Conservation (phyloP, 345 rosid species). For the Erodium maritimum region DNA sequence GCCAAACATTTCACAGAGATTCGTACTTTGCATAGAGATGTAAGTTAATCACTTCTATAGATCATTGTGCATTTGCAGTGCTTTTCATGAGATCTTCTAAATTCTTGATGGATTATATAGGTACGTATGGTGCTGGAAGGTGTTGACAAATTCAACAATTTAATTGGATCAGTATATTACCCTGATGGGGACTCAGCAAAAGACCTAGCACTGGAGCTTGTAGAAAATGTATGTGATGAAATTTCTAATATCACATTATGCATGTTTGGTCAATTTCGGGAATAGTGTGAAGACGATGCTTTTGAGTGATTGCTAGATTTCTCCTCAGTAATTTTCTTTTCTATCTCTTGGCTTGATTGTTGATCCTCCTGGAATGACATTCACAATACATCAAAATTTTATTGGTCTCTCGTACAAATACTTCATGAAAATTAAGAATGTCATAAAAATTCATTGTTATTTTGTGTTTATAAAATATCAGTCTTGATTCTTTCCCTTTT, state of each 20-base stretch:
- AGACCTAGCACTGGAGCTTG: conserved; percentile 86
- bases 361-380: neutral
- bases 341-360: too few species aligned
- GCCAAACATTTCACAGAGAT: conserved; percentile 88
- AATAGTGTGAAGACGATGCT: too few species aligned
- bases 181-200: conserved; percentile 73
- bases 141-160: conserved; percentile 80
- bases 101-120: conserved; percentile 27
- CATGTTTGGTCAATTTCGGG: too few species aligned
- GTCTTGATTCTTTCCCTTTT: too few species aligned
- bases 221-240: conserved; percentile 54
- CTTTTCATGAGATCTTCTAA: conserved; percentile 14
- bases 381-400: too few species aligned
- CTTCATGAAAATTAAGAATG: too few species aligned
- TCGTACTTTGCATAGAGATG: conserved; percentile 80
- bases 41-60: conserved; percentile 21
- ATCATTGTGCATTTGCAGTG: conserved; percentile 4
- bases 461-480: too few species aligned
- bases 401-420: too few species aligned
- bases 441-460: too few species aligned
- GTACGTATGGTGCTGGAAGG: conserved; percentile 98
- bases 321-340: neutral
- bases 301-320: too few species aligned
- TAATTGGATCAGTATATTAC: conserved; percentile 89
- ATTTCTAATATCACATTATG: neutral